Evolutionary conservation across 768 basidiomycete genomes (phyloP), one percentile per base, ranked within the genome.

Genomic region (Coprinopsis marcescibilis): DNA sequence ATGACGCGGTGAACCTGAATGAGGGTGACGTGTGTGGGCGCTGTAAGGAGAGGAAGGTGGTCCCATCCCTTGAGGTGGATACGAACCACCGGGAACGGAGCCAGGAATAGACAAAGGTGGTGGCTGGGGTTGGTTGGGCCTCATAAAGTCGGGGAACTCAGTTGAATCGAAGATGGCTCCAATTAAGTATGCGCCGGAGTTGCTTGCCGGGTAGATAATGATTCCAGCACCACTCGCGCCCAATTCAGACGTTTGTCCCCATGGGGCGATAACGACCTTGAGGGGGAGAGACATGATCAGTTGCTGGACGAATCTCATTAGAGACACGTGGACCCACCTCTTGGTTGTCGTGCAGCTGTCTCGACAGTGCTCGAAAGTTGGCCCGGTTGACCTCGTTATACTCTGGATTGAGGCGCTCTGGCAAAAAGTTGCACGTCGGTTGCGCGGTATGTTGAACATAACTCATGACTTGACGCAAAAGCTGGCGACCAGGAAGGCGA

Each of bases 371-470:
- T 45, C 77, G 73, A 59, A 83, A 84, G 50, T 64, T 68, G 36
- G 70, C 61, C 55, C 74, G 65, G 57, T 83, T 84, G 50, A 73
- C 69, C 48, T 67, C 63, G 57, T 74, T 71, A 38, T 60, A 59
- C 35, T 71, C 67, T 51, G 81, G 76, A 37, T 75, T 64, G 32
- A 78, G 70, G 26, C 75, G 72, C 56, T 81, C 76, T 14, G 82
- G 75, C 70, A 83, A 75, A 62, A 84, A 76, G 34, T 80, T 80
- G 62, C 77, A 80, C 49, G 78, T 63, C 17, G 78, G 71, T 25
- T 75, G 70, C 36, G 64, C 52, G 49, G 70, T 67, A 43, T 63
- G 70, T 48, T 66, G 69, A 40, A 78, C 66, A 77, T 78, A 81
- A 5, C 67, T 65, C 30, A 75, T 69, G 35, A 81, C 63, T 26